A percentile compares a stretch with the other conserved stretches of the same genome.
Conservation (phyloP, 2,329 filamentous ascomycete species). For the Chaetomium strumarium region DNA sequence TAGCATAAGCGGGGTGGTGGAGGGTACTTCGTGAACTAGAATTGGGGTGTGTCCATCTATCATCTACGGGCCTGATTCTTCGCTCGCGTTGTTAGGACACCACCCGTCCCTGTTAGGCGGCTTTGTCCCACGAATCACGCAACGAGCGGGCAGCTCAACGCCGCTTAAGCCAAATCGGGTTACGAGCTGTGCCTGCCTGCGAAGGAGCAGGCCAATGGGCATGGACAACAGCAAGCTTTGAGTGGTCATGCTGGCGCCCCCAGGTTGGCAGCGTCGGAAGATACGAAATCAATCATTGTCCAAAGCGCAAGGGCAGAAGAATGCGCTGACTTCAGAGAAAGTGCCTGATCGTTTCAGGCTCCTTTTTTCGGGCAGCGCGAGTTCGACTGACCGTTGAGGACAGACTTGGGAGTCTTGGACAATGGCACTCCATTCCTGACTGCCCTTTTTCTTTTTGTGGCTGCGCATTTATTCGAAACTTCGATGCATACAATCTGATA, state of each 20-base stretch:
- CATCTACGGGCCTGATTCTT: not conserved
- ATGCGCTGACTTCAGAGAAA: too few species aligned
- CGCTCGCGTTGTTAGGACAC: constrained; percentile 2
- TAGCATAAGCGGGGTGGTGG: constrained; percentile 17
- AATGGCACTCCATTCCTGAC: too few species aligned
- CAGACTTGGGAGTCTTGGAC: too few species aligned
- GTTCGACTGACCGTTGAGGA: too few species aligned
- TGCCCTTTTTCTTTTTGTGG: too few species aligned
- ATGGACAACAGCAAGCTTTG: constrained; percentile 6
- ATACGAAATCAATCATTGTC: too few species aligned
- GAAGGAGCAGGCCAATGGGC: constrained; percentile 18
- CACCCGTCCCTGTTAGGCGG: not conserved
- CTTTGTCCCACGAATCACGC: not conserved
- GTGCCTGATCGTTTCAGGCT: too few species aligned
- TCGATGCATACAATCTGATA: too few species aligned
- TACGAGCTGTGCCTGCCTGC: constrained; percentile 17
- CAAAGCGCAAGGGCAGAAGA: too few species aligned
- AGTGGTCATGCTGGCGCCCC: constrained; percentile 13
- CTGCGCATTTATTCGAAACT: too few species aligned
- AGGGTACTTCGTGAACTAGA: not conserved
- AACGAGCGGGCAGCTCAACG: constrained; percentile 19
- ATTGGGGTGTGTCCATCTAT: not conserved
- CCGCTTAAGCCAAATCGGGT: constrained; percentile 17
- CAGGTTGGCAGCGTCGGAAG: too few species aligned
- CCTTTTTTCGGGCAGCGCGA: too few species aligned